Evolutionary conservation across 192 early-diverging fungal genomes (phyloP).

Genomic region (Mortierella alpina): DNA sequence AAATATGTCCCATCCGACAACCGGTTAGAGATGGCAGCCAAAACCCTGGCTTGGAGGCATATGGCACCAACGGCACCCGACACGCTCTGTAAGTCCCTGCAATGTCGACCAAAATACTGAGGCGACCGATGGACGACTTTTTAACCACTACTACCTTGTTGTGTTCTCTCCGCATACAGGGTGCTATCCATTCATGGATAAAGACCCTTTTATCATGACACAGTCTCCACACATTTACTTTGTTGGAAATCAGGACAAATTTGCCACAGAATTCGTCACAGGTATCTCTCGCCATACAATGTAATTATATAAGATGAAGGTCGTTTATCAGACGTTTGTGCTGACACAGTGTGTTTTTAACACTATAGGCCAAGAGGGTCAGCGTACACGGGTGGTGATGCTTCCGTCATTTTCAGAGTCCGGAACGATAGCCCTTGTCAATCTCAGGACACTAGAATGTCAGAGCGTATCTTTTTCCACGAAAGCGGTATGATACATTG

Average conservation of each 20-base stretch:
- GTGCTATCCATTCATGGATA: slow-evolving; percentile 90
- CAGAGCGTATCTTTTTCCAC: slow-evolving; percentile 51
- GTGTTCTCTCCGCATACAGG: slow-evolving; percentile 57
- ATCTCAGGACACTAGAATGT: slow-evolving; percentile 77
- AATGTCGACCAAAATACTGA: background rate
- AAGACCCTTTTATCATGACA: slow-evolving; percentile 89
- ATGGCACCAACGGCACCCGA: slow-evolving; percentile 95
- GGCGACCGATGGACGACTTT: background rate
- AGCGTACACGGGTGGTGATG: slow-evolving; percentile 74
- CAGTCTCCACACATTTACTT: slow-evolving; percentile 86
- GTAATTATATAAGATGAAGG: background rate
- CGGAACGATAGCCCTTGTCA: slow-evolving; percentile 79
- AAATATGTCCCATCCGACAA: slow-evolving; percentile 70
- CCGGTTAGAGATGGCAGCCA: slow-evolving; percentile 77
- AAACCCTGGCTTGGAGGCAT: slow-evolving; percentile 85
- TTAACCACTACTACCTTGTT: background rate
- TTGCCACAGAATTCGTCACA: slow-evolving; percentile 65
- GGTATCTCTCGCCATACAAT: slow-evolving; percentile 53
- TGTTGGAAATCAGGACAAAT: slow-evolving; percentile 87
- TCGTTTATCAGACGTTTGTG: background rate
- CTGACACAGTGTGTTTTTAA: slow-evolving; percentile 10
- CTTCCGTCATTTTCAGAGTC: slow-evolving; percentile 82
- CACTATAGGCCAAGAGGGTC: slow-evolving; percentile 61
- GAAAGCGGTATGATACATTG: background rate
- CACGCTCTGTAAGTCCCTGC: slow-evolving; percentile 79